A percentile compares a stretch with the other conserved stretches of the same genome.
Conservation (phyloP, 441 rosid species). For the Sinapis alba region DNA sequence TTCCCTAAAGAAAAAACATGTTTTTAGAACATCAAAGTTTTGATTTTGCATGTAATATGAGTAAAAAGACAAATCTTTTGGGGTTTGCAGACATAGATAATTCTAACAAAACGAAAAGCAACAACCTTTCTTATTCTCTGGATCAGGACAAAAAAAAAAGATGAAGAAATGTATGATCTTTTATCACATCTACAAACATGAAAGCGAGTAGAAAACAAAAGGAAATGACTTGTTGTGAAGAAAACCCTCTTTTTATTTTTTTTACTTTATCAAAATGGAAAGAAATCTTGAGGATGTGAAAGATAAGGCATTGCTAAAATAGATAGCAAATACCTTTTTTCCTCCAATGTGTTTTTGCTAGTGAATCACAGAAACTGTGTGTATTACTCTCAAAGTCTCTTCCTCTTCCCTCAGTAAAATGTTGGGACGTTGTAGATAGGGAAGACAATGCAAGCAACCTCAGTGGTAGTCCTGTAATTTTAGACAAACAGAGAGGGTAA, state of each 20-base stretch:
- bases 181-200: not conserved
- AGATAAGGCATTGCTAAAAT: not conserved
- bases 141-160: not conserved
- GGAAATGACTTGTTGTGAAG: not conserved
- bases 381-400: not conserved
- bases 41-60: not conserved
- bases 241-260: not conserved
- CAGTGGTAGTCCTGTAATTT: slow-evolving; percentile 20
- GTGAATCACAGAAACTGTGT: not conserved
- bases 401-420: not conserved
- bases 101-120: not conserved
- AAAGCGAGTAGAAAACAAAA: slow-evolving; percentile 8
- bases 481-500: not conserved
- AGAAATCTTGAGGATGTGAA: not conserved
- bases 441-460: not conserved
- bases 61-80: not conserved
- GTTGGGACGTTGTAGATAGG: not conserved
- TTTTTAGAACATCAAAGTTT: not conserved
- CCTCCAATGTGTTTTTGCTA: not conserved
- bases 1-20: not conserved
- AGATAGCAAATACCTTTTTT: not conserved
- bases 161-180: not conserved
- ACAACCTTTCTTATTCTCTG: not conserved
- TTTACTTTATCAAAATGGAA: not conserved
- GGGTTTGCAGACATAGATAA: not conserved